Conservation (phyloP, 345 rosid genomes). For the Durio zibethinus region DNA sequence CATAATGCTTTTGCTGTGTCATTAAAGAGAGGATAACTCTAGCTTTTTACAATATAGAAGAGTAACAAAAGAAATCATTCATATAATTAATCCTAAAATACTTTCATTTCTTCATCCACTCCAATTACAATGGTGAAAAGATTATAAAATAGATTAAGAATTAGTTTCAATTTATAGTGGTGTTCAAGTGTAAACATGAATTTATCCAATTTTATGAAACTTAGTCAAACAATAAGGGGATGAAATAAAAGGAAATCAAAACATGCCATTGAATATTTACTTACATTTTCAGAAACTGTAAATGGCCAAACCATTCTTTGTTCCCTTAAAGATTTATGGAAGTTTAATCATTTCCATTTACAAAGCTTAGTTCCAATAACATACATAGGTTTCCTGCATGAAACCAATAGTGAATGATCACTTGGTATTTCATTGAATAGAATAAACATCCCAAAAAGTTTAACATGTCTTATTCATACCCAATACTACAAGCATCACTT, state of each 20-base stretch:
- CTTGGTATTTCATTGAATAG: not conserved
- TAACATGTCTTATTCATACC: slow-evolving; percentile 53
- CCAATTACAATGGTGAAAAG: not conserved
- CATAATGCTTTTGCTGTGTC: slow-evolving; percentile 91
- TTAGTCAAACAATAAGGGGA: not conserved
- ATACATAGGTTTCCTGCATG: slow-evolving; percentile 87
- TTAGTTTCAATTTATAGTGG: not conserved
- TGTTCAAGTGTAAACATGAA: not conserved
- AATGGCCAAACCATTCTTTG: slow-evolving; percentile 82
- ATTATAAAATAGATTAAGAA: not conserved
- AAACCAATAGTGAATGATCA: slow-evolving; percentile 5
- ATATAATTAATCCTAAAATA: slow-evolving; percentile 1
- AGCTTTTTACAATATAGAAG: slow-evolving; percentile 82
- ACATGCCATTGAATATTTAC: slow-evolving; percentile 25
- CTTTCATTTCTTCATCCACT: not conserved
- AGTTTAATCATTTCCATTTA: slow-evolving; percentile 83
- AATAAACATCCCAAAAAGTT: not conserved
- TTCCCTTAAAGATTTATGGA: slow-evolving; percentile 77
- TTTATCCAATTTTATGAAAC: not conserved
- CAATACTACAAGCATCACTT: slow-evolving; percentile 97
- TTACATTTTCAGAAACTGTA: slow-evolving; percentile 91
- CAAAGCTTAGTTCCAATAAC: slow-evolving; percentile 78
- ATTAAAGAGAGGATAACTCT: slow-evolving; percentile 94
- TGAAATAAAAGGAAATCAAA: not conserved
- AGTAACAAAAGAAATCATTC: no score